Evolutionary conservation across 2,329 filamentous ascomycete genomes (phyloP).

Genomic region (Aspergillus novoparasiticus): DNA sequence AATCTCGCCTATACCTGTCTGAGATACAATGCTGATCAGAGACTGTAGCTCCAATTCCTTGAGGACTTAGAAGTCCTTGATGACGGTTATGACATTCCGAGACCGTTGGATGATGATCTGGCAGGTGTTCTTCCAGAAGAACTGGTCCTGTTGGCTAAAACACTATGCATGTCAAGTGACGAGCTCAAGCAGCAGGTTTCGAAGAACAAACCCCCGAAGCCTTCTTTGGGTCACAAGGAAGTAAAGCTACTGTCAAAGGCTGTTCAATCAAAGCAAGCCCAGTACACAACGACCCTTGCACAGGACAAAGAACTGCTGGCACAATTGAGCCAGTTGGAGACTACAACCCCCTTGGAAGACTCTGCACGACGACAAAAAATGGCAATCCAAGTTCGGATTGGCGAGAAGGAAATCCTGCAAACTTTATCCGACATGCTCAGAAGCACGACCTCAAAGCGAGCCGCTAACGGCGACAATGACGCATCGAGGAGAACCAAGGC

Average conservation of each 20-base stretch:
- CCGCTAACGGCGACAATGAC: conserved; percentile 26
- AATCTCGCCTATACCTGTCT: neutral
- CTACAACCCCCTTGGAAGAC: conserved; percentile 38
- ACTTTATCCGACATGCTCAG: conserved; percentile 51
- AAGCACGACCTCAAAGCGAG: conserved; percentile 32
- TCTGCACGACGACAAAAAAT: conserved; percentile 50
- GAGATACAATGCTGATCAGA: conserved; percentile 10
- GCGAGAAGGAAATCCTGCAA: conserved; percentile 69
- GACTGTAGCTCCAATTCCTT: conserved; percentile 54
- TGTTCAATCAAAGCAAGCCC: conserved; percentile 37
- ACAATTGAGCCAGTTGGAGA: conserved; percentile 32
- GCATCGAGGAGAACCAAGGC: conserved; percentile 33
- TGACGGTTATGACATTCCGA: conserved; percentile 68
- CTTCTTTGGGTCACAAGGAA: conserved; percentile 29
- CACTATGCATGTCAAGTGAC: conserved; percentile 34
- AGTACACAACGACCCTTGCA: conserved; percentile 58
- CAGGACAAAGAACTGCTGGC: conserved; percentile 51
- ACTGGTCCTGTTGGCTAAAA: conserved; percentile 42
- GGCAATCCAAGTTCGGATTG: conserved; percentile 68
- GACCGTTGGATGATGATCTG: conserved; percentile 33
- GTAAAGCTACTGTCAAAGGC: conserved; percentile 37
- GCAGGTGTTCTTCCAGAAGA: conserved; percentile 42
- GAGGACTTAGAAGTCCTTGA: conserved; percentile 68
- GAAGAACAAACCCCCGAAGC: conserved; percentile 42
- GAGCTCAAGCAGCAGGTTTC: conserved; percentile 36